Conservation (phyloP, 306 rosid species). For the Vigna hirtella region DNA sequence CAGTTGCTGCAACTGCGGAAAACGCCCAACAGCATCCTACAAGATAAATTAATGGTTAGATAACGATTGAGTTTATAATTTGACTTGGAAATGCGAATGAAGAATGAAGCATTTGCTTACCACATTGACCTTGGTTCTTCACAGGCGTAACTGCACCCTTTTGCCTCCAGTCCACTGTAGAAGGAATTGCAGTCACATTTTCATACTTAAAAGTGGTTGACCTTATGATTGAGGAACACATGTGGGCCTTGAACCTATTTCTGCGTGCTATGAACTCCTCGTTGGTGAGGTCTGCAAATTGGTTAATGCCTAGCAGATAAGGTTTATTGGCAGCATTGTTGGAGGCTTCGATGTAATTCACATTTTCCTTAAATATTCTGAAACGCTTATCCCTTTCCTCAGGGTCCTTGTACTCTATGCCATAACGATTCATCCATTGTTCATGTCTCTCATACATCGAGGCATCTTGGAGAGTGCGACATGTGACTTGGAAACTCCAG, state of each 20-base stretch:
- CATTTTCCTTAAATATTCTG: slow-evolving; percentile 43
- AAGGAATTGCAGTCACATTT: slow-evolving; percentile 35
- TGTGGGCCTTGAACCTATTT: slow-evolving; percentile 54
- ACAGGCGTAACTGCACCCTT: slow-evolving; percentile 18
- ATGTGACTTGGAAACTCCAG: slow-evolving; percentile 42
- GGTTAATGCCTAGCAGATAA: slow-evolving; percentile 48
- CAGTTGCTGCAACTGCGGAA: slow-evolving; percentile 57
- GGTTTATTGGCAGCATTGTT: slow-evolving; percentile 43
- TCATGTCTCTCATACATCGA: slow-evolving; percentile 48
- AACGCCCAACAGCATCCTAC: slow-evolving; percentile 57
- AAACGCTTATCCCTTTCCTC: slow-evolving; percentile 46
- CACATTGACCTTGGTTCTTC: slow-evolving; percentile 51
- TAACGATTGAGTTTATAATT: no score
- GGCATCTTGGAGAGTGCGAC: slow-evolving; percentile 50
- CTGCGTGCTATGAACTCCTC: slow-evolving; percentile 55
- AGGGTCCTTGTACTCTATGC: slow-evolving; percentile 12
- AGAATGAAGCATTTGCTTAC: slow-evolving; percentile 1
- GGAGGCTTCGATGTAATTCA: slow-evolving; percentile 43
- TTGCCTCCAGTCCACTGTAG: slow-evolving; percentile 36
- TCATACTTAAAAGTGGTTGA: slow-evolving; percentile 48
- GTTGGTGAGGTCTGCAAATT: slow-evolving; percentile 55
- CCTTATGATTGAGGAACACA: slow-evolving; percentile 41
- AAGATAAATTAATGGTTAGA: slow-evolving; percentile 2
- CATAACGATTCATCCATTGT: slow-evolving; percentile 52
- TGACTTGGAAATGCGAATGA: no score